Evolutionary conservation across 1,284 basidiomycete genomes (phyloP).

Genomic region (Nidula niveotomentosa): DNA sequence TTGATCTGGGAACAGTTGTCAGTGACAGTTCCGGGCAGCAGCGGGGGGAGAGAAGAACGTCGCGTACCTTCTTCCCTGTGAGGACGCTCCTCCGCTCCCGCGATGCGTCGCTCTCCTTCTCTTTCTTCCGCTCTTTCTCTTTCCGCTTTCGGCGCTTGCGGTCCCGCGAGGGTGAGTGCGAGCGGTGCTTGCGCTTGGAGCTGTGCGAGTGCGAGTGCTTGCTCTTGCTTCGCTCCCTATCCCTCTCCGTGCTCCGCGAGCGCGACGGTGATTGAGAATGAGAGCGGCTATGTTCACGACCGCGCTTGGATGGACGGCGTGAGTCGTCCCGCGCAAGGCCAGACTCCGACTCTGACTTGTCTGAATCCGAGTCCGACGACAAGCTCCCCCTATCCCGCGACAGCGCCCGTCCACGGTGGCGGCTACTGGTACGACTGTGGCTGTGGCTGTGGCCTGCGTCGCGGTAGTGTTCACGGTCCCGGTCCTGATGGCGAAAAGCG

Average conservation of each 20-base stretch:
- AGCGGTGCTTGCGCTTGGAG: no score
- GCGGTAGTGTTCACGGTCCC: neutral
- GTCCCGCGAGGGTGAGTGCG: neutral
- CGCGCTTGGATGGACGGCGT: neutral
- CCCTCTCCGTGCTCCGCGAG: neutral
- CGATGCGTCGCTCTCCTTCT: neutral
- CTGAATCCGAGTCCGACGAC: neutral
- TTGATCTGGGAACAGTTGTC: slow-evolving; percentile 43
- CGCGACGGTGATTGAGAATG: neutral
- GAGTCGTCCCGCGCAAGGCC: neutral
- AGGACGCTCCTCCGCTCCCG: slow-evolving; percentile 47
- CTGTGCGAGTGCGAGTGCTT: neutral
- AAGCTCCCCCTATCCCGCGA: neutral
- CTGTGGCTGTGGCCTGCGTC: neutral
- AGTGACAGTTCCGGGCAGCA: neutral
- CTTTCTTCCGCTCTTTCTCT: neutral
- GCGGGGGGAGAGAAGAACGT: neutral
- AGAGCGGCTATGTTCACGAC: neutral
- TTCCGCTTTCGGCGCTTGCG: neutral
- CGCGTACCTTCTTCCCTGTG: slow-evolving; percentile 52
- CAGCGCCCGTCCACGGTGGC: neutral
- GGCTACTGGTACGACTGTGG: neutral
- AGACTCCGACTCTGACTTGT: neutral
- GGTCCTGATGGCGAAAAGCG: neutral
- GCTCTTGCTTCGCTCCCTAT: neutral